Percentiles rank a stretch among this genome's conserved stretches.
Conservation (phyloP, 2,329 filamentous ascomycete genomes). For the Fusarium burgessii region DNA sequence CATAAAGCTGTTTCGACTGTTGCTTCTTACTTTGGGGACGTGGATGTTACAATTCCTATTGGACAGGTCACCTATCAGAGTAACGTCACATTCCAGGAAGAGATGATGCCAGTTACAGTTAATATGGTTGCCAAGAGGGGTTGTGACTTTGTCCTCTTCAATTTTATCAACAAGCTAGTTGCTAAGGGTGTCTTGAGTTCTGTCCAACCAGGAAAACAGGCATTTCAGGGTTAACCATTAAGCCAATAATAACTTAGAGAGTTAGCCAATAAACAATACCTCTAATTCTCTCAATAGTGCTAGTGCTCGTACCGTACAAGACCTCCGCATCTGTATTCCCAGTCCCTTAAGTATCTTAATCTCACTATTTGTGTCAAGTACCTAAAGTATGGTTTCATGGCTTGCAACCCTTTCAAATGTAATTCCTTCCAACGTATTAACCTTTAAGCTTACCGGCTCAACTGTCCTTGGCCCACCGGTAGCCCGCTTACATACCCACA, state of each 20-base stretch:
- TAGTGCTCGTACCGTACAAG: too few species aligned
- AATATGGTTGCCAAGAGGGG: neutral
- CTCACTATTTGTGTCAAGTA: too few species aligned
- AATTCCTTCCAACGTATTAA: too few species aligned
- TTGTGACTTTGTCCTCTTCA: neutral
- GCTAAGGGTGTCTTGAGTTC: neutral
- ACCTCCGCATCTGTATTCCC: too few species aligned
- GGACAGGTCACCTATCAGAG: neutral
- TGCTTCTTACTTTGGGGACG: neutral
- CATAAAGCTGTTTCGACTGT: neutral
- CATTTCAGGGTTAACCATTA: neutral
- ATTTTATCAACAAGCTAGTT: neutral
- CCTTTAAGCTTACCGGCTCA: too few species aligned
- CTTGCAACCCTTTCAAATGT: too few species aligned
- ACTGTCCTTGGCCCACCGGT: too few species aligned
- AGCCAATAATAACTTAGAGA: neutral
- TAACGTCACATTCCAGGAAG: neutral
- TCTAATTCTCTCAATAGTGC: neutral
- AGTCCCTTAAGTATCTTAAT: neutral
- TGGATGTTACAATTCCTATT: neutral
- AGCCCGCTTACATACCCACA: too few species aligned
- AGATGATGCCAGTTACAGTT: neutral
- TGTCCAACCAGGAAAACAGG: neutral
- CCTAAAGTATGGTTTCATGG: too few species aligned
- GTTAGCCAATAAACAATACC: neutral